Base-by-base conservation (phyloP, 2,329 filamentous ascomycete genomes). In the Fonsecaea multimorphosa region DNA sequence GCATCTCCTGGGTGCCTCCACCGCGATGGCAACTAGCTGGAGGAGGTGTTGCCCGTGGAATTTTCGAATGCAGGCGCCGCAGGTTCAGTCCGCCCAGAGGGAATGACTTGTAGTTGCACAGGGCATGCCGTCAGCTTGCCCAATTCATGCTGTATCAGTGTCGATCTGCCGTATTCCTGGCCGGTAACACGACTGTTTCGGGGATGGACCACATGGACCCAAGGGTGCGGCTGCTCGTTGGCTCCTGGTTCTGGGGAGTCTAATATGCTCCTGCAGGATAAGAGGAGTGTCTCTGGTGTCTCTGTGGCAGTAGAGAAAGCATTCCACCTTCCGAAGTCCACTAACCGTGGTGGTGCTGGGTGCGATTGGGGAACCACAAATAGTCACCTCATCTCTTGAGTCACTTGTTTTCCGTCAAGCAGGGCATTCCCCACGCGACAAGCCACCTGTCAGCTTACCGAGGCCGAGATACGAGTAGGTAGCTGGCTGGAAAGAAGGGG, bases 81-180 rank as follows among this genome's bases (percentile, higher is more conserved):
- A 51, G 61, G 62, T 44, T 32, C 55, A 63, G 56, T 36, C 56
- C 29, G 29, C 29, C 65, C 36, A 40, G 44, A 58, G 38, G 38
- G 44, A 58, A 22, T 44, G 51, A 38, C 46, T 44, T 61, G 40
- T 63, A 58, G 56, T 58, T 14, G 56, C 56, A 58, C 56, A 58
- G 31, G n/a, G 57, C 32, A 66, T 61, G 57, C 64, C 54, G 61
- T 66, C 67, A 66, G 63, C 64, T 66, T 66, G 38, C 60, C 67
- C 67, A 19, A 54, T 66, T 53, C 58, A 59, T 54, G 57, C 36
- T 22, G 40, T 52, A 52, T 36, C 29, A 55, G 38, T 57, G 67
- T 64, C 67, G 67, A 68, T 66, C 63, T 68, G 63, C 60, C 64
- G 57, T 59, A 54, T 64, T 57, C 53, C 52, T 58, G 36, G 40